Evolutionary conservation across 2,329 filamentous ascomycete genomes (phyloP).

Genomic region (Sporothrix humicola): DNA sequence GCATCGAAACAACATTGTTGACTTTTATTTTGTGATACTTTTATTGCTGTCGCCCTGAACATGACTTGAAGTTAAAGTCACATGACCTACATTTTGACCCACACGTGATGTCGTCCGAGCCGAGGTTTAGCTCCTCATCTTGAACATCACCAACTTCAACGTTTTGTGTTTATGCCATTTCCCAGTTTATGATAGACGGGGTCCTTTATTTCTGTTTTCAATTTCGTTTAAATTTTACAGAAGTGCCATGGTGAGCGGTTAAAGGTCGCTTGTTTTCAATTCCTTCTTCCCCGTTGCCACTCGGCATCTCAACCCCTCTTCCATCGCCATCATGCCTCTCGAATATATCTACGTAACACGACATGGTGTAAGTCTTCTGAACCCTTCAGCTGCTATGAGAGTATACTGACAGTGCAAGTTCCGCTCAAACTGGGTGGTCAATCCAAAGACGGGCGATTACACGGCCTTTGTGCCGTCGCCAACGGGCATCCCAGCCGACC

Average conservation of each 20-base stretch:
- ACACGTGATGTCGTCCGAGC: slow-evolving; percentile 16
- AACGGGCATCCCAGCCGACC: slow-evolving; percentile 86
- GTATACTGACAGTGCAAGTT: slow-evolving; percentile 62
- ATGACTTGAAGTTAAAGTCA: slow-evolving; percentile 8
- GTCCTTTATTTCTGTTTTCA: not conserved
- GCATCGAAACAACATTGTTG: too few species aligned
- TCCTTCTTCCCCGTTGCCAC: not conserved
- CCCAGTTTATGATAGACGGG: not conserved
- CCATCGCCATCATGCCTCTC: slow-evolving; percentile 60
- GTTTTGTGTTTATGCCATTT: not conserved
- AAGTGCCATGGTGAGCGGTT: not conserved
- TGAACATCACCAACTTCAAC: slow-evolving; percentile 20
- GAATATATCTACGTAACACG: slow-evolving; percentile 76
- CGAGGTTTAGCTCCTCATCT: slow-evolving; percentile 6
- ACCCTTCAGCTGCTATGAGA: too few species aligned
- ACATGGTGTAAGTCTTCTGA: slow-evolving; percentile 67
- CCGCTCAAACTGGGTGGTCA: slow-evolving; percentile 86
- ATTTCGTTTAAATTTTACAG: not conserved
- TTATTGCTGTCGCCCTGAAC: not conserved
- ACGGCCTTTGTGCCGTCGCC: slow-evolving; percentile 74
- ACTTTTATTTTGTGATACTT: too few species aligned
- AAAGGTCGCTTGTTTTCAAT: not conserved
- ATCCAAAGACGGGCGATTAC: slow-evolving; percentile 80
- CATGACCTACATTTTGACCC: not conserved
- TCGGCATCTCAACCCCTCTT: not conserved